Conservation (phyloP, 2,329 filamentous ascomycete genomes). For the Cryphonectria nitschkei region DNA sequence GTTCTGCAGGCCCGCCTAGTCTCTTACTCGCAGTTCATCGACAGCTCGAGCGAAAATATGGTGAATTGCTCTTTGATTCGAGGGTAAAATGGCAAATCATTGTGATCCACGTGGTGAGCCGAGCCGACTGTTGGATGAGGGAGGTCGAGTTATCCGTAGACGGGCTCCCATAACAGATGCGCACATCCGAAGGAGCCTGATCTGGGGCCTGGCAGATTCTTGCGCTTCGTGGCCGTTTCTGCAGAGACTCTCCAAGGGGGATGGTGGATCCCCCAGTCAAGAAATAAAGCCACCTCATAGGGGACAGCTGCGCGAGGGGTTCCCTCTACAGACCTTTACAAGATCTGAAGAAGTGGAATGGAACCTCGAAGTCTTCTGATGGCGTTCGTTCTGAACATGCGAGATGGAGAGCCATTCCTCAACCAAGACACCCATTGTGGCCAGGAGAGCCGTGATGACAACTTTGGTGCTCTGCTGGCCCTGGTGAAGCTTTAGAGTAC, state of each 20-base stretch:
- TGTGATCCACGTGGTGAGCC: not conserved
- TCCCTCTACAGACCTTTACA: not conserved
- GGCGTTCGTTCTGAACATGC: not conserved
- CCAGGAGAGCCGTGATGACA: not conserved
- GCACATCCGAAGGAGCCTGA: not conserved
- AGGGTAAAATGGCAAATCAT: not conserved
- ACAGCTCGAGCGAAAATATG: not conserved
- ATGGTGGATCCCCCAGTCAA: not conserved
- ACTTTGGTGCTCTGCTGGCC: not conserved
- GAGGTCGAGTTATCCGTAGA: not conserved
- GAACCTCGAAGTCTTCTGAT: not conserved
- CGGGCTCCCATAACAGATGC: not conserved
- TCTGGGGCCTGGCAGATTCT: not conserved
- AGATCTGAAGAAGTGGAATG: not conserved
- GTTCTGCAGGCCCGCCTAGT: not conserved
- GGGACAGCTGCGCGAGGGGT: not conserved
- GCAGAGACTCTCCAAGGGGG: not conserved
- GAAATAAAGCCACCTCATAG: not conserved
- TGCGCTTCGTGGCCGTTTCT: not conserved
- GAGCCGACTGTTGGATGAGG: not conserved
- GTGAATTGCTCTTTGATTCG: not conserved
- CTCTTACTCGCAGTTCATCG: not conserved
- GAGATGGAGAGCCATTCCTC: not conserved
- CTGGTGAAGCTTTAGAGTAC: not conserved
- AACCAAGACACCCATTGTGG: not conserved